Conservation (phyloP, 768 basidiomycete species). For the Lactarius sanguifluus region DNA sequence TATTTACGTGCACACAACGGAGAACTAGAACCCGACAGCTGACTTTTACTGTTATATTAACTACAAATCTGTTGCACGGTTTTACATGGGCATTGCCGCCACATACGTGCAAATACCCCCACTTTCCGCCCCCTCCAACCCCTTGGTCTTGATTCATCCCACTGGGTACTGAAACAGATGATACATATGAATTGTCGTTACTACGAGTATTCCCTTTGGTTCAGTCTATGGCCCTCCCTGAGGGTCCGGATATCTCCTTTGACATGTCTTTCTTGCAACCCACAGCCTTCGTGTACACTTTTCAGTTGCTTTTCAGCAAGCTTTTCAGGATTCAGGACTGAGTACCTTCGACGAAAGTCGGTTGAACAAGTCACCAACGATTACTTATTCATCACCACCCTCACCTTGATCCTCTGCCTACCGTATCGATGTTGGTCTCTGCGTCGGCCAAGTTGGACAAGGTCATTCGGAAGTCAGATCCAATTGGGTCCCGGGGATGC, state of each 20-base stretch:
- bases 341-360: conserved; percentile 30
- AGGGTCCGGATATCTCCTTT: conserved; percentile 61
- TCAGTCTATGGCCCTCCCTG: conserved; percentile 50
- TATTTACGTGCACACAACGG: too few relatives aligned
- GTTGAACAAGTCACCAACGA: conserved; percentile 33
- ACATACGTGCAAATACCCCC: too few relatives aligned
- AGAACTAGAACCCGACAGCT: too few relatives aligned
- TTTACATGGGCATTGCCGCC: too few relatives aligned
- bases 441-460: conserved; percentile 10
- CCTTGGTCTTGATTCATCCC: conserved; percentile 39
- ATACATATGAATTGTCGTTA: conserved; percentile 76
- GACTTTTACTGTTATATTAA: too few relatives aligned
- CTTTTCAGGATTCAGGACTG: conserved; percentile 26
- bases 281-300: conserved; percentile 42
- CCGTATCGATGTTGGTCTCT: conserved; percentile 43
- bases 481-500: too few relatives aligned
- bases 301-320: too few relatives aligned
- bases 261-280: conserved; percentile 76
- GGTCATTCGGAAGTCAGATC: too few relatives aligned
- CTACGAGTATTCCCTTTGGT: conserved; percentile 71
- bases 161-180: conserved; percentile 66
- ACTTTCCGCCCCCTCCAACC: conserved; percentile 37
- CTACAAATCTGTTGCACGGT: too few relatives aligned
- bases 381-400: conserved; percentile 40
- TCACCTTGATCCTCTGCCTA: conserved; percentile 40